Evolutionary conservation across 164 flowering plant genomes (phyloP).

Genomic region (Nymphaea thermarum): DNA sequence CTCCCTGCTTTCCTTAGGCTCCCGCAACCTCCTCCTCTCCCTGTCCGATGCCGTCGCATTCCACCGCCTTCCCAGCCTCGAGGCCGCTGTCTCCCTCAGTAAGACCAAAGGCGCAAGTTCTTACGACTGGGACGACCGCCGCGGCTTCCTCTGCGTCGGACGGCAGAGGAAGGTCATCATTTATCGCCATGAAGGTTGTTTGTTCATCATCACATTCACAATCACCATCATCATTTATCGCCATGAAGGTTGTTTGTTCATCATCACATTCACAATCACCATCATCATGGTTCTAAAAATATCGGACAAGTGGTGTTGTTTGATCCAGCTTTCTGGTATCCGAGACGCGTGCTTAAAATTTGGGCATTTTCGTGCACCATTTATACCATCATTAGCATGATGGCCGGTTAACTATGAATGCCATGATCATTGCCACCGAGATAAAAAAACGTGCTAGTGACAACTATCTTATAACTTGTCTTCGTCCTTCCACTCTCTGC

Average conservation of each 20-base stretch:
- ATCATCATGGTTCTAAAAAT: background rate
- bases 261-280: slow-evolving; percentile 1
- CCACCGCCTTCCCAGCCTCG: slow-evolving; percentile 73
- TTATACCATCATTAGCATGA: too few species aligned
- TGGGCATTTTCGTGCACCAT: too few species aligned
- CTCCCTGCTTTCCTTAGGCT: slow-evolving; percentile 51
- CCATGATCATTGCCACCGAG: too few species aligned
- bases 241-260: slow-evolving; percentile 49
- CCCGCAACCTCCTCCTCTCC: slow-evolving; percentile 64
- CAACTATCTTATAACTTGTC: too few species aligned
- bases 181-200: slow-evolving; percentile 76
- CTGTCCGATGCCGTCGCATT: slow-evolving; percentile 76
- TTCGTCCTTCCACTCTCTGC: too few species aligned
- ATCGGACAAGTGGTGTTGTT: background rate
- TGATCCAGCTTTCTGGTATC: background rate
- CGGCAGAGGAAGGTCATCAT: slow-evolving; percentile 84
- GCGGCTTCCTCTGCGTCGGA: slow-evolving; percentile 73
- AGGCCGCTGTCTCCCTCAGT: slow-evolving; percentile 64
- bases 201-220: background rate
- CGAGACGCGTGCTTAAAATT: background rate
- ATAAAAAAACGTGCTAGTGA: too few species aligned
- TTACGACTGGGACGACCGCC: slow-evolving; percentile 76
- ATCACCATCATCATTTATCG: slow-evolving; percentile 62
- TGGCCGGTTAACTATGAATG: too few species aligned
- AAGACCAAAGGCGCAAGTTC: slow-evolving; percentile 87